A percentile compares a stretch with the other conserved stretches of the same genome.
Evolutionary conservation across 441 rosid species (phyloP).

Genomic region (Erodium chrysanthum): DNA sequence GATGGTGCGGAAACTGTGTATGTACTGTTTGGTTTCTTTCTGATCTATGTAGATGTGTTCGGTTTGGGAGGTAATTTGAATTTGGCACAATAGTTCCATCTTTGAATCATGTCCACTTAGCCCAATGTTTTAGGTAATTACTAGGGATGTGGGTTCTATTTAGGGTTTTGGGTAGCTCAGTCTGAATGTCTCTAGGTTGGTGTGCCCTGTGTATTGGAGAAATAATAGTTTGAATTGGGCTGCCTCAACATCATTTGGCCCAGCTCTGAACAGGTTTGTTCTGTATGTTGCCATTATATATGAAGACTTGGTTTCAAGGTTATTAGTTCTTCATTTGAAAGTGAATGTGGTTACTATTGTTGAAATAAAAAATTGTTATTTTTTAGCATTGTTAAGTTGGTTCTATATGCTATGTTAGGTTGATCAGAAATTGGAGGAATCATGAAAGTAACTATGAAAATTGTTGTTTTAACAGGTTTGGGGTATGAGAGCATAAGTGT

Average conservation of each 20-base stretch:
- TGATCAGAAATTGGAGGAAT: neutral
- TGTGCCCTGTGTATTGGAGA: neutral
- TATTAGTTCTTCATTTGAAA: neutral
- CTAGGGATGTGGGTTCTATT: neutral
- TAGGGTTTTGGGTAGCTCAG: neutral
- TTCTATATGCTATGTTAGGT: neutral
- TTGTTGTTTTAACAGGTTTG: conserved; percentile 30
- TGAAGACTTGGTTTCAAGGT: neutral
- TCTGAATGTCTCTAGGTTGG: neutral
- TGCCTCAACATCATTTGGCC: neutral
- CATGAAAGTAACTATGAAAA: neutral
- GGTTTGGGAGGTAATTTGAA: neutral
- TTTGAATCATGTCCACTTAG: neutral
- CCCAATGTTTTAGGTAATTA: neutral
- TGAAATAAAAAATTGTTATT: neutral
- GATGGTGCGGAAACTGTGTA: neutral
- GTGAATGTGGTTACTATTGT: neutral
- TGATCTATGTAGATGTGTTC: neutral
- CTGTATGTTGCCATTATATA: neutral
- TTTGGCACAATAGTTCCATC: neutral
- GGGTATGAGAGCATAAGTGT: conserved; percentile 28
- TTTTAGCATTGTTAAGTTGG: neutral
- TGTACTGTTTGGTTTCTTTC: neutral
- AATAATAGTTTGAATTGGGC: neutral
- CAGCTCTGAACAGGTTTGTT: too few relatives aligned